Evolutionary conservation across 164 flowering plant genomes (phyloP).

Genomic region (Kingdonia uniflora): DNA sequence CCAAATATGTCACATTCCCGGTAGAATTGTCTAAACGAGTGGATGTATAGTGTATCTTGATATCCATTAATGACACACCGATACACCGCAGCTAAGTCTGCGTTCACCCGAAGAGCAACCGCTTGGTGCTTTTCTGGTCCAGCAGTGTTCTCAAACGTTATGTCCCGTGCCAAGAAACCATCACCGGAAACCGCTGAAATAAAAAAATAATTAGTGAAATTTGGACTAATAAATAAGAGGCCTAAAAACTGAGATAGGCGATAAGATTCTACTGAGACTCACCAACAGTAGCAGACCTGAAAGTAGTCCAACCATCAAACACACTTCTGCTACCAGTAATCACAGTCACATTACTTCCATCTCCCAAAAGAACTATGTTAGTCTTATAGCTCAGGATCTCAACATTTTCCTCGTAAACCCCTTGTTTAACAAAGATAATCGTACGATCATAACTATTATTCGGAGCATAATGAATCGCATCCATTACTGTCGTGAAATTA

Average conservation of each 20-base stretch:
- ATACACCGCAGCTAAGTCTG: constrained; percentile 1
- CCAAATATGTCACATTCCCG: constrained; percentile 47
- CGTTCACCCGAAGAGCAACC: neutral
- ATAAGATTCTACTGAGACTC: neutral
- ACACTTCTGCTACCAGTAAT: neutral
- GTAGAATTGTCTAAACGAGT: constrained; percentile 34
- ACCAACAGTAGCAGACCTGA: constrained; percentile 1
- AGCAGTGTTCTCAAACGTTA: constrained; percentile 1
- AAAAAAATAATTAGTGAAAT: neutral
- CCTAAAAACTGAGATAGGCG: too few species aligned
- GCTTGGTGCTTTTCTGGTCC: constrained; percentile 4
- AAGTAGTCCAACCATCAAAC: constrained; percentile 4
- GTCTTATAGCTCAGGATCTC: neutral
- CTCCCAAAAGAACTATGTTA: neutral
- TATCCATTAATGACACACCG: constrained; percentile 1
- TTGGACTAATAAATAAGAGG: too few species aligned
- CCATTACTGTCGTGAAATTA: neutral
- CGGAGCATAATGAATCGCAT: neutral
- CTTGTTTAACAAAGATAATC: neutral
- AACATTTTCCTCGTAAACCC: neutral
- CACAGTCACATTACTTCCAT: neutral
- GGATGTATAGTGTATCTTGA: neutral
- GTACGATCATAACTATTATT: neutral
- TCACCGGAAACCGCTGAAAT: neutral
- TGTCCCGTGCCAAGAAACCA: constrained; percentile 2